Conservation (phyloP, 1,139 yeast genomes). For the Diutina sp. region DNA sequence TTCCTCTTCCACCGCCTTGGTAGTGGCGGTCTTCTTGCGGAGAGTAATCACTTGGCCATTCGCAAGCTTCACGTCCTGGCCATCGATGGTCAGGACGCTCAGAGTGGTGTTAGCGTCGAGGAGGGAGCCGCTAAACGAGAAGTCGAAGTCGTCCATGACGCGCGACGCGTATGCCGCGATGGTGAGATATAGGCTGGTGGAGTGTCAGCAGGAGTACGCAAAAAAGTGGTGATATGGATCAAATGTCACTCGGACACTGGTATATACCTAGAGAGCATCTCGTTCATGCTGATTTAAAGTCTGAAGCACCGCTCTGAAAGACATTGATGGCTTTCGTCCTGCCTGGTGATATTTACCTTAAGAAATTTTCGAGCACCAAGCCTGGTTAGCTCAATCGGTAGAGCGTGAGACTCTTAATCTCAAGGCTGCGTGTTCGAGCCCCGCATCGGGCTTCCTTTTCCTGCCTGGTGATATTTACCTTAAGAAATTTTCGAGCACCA, state of each 20-base stretch:
- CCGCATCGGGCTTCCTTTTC: conserved; percentile 3
- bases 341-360: neutral
- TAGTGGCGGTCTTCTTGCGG: neutral
- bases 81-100: neutral
- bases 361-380: neutral
- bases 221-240: neutral
- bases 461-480: neutral
- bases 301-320: too few relatives aligned
- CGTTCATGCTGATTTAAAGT: too few relatives aligned
- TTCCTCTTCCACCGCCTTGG: neutral
- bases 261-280: too few relatives aligned
- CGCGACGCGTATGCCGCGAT: neutral
- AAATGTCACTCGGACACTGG: neutral
- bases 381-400: conserved; percentile 11
- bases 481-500: neutral
- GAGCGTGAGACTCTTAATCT: conserved; percentile 20
- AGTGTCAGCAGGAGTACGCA: neutral
- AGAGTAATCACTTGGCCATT: neutral
- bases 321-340: too few relatives aligned
- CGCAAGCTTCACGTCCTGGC: neutral
- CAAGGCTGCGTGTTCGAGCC: conserved; percentile 5
- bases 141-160: neutral
- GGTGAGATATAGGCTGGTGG: neutral
- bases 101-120: conserved; percentile 1
- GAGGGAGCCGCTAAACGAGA: neutral